Conservation (phyloP, 2,329 filamentous ascomycete genomes). For the Seiridium unicorne region DNA sequence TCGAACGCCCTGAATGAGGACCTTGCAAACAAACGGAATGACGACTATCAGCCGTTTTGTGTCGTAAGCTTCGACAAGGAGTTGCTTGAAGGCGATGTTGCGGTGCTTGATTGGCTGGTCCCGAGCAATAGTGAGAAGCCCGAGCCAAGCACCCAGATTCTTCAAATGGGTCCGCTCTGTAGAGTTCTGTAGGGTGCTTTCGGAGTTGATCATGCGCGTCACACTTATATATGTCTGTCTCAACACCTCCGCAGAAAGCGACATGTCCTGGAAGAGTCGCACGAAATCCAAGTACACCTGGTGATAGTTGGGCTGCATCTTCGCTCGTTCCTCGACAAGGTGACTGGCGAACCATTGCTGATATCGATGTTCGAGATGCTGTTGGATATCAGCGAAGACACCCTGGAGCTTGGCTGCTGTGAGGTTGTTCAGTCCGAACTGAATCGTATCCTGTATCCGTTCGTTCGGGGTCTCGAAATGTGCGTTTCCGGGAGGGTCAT, state of each 20-base stretch:
- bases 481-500: conserved; percentile 61
- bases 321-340: conserved; percentile 91
- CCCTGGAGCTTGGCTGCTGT: conserved; percentile 83
- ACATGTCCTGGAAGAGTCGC: conserved; percentile 74
- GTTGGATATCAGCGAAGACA: conserved; percentile 79
- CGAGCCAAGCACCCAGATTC: conserved; percentile 91
- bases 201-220: conserved; percentile 83
- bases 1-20: conserved; percentile 77
- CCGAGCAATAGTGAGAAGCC: conserved; percentile 85
- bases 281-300: conserved; percentile 88
- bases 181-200: conserved; percentile 78
- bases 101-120: conserved; percentile 95
- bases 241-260: conserved; percentile 84
- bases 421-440: conserved; percentile 96
- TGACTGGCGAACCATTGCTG: conserved; percentile 97
- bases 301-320: conserved; percentile 96
- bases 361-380: conserved; percentile 75
- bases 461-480: conserved; percentile 80
- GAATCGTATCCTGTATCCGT: conserved; percentile 85
- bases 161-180: conserved; percentile 87
- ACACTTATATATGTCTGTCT: conserved; percentile 89
- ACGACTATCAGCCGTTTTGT: conserved; percentile 88
- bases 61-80: conserved; percentile 90
- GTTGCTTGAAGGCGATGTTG: conserved; percentile 95
- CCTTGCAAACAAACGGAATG: conserved; percentile 97